Evolutionary conservation across 805 yeast species (phyloP).

Genomic region (Yarrowia sp.): DNA sequence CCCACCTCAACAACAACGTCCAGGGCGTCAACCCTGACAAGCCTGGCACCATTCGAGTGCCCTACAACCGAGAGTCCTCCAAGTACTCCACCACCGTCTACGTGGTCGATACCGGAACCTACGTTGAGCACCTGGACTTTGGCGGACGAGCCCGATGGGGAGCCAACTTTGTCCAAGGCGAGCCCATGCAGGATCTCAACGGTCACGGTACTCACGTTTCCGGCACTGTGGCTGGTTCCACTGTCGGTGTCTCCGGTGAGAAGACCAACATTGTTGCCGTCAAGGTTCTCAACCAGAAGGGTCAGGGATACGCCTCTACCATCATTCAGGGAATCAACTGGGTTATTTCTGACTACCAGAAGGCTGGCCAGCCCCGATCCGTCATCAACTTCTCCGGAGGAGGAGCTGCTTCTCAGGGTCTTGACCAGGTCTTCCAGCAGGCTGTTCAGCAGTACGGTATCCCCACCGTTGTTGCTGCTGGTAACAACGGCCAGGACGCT

Average conservation of each 20-base stretch:
- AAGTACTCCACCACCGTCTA: constrained; percentile 51
- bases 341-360: constrained; percentile 51
- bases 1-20: constrained; percentile 66
- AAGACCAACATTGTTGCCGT: constrained; percentile 59
- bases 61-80: constrained; percentile 69
- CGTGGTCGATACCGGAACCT: constrained; percentile 66
- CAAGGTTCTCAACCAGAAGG: constrained; percentile 62
- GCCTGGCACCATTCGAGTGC: constrained; percentile 58
- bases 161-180: constrained; percentile 57
- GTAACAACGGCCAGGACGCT: constrained; percentile 30
- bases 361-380: constrained; percentile 42
- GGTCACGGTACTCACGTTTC: constrained; percentile 71
- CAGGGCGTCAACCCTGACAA: constrained; percentile 45
- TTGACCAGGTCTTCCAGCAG: constrained; percentile 49
- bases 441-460: constrained; percentile 29
- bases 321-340: constrained; percentile 64
- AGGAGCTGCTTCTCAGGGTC: constrained; percentile 37
- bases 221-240: constrained; percentile 61
- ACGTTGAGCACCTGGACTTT: constrained; percentile 58
- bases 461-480: constrained; percentile 48
- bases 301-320: constrained; percentile 62
- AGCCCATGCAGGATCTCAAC: constrained; percentile 58
- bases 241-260: constrained; percentile 62
- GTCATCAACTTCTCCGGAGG: constrained; percentile 36
- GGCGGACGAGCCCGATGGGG: constrained; percentile 66